Conservation (phyloP, 2,329 filamentous ascomycete genomes). For the Cordyceps javanica region DNA sequence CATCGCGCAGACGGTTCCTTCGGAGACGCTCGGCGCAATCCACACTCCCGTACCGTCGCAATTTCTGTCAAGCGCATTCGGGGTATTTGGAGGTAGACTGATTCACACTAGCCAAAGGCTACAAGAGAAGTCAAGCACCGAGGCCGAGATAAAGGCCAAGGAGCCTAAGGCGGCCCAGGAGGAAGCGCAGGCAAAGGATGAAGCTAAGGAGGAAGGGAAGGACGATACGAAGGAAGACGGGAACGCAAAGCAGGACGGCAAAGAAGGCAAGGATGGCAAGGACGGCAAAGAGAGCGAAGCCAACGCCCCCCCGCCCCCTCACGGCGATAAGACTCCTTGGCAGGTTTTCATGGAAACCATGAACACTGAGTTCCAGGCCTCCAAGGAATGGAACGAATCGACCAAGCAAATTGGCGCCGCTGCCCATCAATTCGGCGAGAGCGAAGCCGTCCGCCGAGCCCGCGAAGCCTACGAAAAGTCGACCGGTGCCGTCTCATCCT, state of each 20-base stretch:
- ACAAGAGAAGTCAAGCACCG: conserved; percentile 25
- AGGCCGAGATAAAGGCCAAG: conserved; percentile 23
- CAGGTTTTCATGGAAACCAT: conserved; percentile 98
- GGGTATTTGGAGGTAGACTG: conserved; percentile 28
- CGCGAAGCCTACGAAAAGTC: conserved; percentile 82
- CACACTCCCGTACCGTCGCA: conserved; percentile 38
- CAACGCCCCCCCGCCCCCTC: conserved; percentile 78
- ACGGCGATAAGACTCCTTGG: conserved; percentile 98
- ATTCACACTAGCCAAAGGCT: conserved; percentile 27
- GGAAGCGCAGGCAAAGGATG: conserved; percentile 35
- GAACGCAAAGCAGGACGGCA: conserved; percentile 27
- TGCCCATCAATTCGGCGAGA: conserved; percentile 87
- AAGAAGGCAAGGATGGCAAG: conserved; percentile 29
- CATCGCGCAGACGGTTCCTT: conserved; percentile 21
- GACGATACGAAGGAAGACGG: conserved; percentile 26
- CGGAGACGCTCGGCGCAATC: conserved; percentile 23
- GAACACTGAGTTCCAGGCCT: conserved; percentile 86
- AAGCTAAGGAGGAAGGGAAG: conserved; percentile 26
- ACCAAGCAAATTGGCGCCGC: conserved; percentile 89
- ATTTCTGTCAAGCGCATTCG: conserved; percentile 33
- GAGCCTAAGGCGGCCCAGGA: conserved; percentile 32
- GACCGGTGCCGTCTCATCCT: conserved; percentile 73
- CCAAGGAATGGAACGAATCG: conserved; percentile 98
- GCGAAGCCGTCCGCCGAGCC: conserved; percentile 80
- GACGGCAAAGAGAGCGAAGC: conserved; percentile 55